phyloP scores from a whole-genome alignment of 225 moss, liverwort and hornwort species.

The Climacium dendroides region DNA sequence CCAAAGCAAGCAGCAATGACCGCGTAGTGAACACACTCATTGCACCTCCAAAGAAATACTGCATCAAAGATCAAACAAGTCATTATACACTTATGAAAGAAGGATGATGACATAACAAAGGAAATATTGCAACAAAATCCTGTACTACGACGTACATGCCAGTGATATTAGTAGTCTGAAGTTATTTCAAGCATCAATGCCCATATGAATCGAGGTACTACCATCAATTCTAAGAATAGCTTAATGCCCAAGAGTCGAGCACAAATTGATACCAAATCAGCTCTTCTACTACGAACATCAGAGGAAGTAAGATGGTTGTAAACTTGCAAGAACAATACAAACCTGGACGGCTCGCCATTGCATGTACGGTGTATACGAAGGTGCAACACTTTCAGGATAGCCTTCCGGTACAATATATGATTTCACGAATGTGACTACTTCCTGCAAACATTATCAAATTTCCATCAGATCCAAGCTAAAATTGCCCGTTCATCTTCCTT shows the following conservation, averaged over 20 bases:
- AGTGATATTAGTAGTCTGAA: not conserved
- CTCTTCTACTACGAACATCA: not conserved
- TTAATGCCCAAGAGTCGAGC: not conserved
- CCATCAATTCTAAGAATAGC: not conserved
- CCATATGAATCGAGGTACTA: not conserved
- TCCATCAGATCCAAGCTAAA: not conserved
- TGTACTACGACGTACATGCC: not conserved
- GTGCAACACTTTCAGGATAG: conserved; percentile 84
- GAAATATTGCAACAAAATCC: not conserved
- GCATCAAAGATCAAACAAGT: not conserved
- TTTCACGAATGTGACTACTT: conserved; percentile 60
- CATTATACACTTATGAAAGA: not conserved
- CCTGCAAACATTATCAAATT: conserved; percentile 39
- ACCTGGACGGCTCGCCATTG: conserved; percentile 99
- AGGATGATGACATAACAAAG: not conserved
- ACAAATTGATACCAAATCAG: not conserved
- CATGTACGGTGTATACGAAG: conserved; percentile 96
- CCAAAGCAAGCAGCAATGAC: conserved; percentile 78
- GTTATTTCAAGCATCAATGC: not conserved
- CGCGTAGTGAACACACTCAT: conserved; percentile 99
- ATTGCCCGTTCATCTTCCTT: not conserved
- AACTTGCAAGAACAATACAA: not conserved
- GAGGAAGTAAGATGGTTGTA: not conserved
- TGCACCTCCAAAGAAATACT: conserved; percentile 99
- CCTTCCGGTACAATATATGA: conserved; percentile 94